Conservation (phyloP, 164 flowering plant genomes). For the Macadamia integrifolia region DNA sequence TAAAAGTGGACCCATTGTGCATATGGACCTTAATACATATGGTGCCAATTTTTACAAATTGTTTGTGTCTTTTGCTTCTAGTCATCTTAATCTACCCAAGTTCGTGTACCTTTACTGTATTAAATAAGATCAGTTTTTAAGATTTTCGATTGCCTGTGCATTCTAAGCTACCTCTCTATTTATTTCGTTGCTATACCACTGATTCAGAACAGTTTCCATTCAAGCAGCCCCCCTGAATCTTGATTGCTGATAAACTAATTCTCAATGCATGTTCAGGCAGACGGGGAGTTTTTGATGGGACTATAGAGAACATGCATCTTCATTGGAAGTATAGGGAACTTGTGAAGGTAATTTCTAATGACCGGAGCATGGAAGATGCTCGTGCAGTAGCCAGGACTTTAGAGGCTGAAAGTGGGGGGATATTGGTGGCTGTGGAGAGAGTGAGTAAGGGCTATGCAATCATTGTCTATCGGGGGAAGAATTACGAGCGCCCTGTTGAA, state of each 20-base stretch:
- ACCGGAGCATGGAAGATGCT: conserved; percentile 47
- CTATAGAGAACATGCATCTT: conserved; percentile 94
- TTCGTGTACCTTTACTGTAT: neutral
- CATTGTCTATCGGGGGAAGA: conserved; percentile 90
- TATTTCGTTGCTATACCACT: neutral
- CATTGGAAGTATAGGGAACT: conserved; percentile 99
- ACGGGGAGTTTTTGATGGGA: conserved; percentile 89
- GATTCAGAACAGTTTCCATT: neutral
- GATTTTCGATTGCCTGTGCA: neutral
- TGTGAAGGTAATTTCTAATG: conserved; percentile 67
- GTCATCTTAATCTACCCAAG: neutral
- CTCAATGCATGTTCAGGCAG: conserved; percentile 49
- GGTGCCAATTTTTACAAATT: neutral
- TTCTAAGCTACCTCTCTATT: neutral
- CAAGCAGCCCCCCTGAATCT: neutral
- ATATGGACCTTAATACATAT: neutral
- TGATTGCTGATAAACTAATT: neutral
- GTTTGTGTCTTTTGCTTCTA: neutral
- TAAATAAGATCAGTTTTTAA: neutral
- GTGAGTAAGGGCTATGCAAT: conserved; percentile 77
- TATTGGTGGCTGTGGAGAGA: conserved; percentile 83
- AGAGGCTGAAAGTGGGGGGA: conserved; percentile 96
- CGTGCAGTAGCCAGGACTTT: conserved; percentile 54
- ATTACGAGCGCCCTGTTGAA: conserved; percentile 64
- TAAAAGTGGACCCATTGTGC: neutral